Evolutionary conservation across 164 flowering plant genomes (phyloP).

Genomic region (Litsea cubeba): DNA sequence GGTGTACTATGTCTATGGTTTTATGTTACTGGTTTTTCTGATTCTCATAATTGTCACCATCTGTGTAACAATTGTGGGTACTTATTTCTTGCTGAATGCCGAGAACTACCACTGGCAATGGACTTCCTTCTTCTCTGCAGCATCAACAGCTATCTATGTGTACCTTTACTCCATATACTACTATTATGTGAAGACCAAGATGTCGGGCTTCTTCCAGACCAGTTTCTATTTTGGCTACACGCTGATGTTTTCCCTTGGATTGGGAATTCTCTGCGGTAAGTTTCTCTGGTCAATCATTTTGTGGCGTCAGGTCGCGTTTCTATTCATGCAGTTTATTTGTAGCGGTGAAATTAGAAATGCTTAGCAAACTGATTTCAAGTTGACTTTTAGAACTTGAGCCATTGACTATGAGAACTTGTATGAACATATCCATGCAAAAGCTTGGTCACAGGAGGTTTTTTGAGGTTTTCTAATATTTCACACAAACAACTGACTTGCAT

Average conservation of each 20-base stretch:
- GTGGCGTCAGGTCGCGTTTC: background rate
- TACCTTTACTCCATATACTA: conserved; percentile 89
- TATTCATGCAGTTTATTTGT: too few relatives aligned
- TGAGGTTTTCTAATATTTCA: too few relatives aligned
- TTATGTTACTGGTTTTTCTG: conserved; percentile 92
- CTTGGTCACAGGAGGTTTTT: too few relatives aligned
- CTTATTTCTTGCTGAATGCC: conserved; percentile 93
- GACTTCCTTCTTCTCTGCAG: conserved; percentile 98
- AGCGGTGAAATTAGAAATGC: background rate
- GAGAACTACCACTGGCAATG: conserved; percentile 99
- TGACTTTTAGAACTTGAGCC: background rate
- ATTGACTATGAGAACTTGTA: too few relatives aligned
- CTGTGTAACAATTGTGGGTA: conserved; percentile 97
- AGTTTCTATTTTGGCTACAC: conserved; percentile 99
- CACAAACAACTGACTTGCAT: too few relatives aligned
- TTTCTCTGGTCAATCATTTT: conserved; percentile 7
- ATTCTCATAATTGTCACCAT: conserved; percentile 91
- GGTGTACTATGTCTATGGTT: conserved; percentile 99
- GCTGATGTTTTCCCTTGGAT: conserved; percentile 89
- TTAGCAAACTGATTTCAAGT: background rate
- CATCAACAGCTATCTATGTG: conserved; percentile 92
- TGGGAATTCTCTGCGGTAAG: conserved; percentile 98
- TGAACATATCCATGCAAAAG: too few relatives aligned
- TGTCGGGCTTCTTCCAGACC: conserved; percentile 99
- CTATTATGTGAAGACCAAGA: conserved; percentile 91